Conservation (phyloP, 1,139 yeast species). For the Pichia sp. region DNA sequence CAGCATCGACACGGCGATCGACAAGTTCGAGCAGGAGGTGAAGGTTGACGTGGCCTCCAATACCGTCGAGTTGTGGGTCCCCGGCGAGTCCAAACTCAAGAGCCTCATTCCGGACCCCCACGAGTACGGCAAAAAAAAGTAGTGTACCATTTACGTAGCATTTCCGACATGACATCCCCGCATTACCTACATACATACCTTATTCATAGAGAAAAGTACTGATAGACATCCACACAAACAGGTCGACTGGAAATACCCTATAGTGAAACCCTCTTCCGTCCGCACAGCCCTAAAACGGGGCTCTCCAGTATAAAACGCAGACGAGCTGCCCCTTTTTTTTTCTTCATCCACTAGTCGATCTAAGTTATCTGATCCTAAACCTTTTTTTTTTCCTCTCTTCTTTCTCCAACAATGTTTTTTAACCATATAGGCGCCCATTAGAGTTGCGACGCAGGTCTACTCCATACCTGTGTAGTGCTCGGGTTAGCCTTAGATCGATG, state of each 20-base stretch:
- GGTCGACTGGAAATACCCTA: slow-evolving; percentile 2
- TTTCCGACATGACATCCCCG: neutral
- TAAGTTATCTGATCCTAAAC: neutral
- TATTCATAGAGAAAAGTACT: slow-evolving; percentile 1
- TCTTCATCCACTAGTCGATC: too few species aligned
- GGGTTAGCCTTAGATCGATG: slow-evolving; percentile 78
- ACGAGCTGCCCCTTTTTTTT: neutral
- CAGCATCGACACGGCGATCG: slow-evolving; percentile 47
- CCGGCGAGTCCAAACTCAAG: slow-evolving; percentile 48
- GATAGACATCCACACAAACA: neutral
- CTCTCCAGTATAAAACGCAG: slow-evolving; percentile 15
- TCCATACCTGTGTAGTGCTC: slow-evolving; percentile 71
- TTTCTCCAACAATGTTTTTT: slow-evolving; percentile 64
- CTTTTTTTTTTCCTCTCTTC: slow-evolving; percentile 23
- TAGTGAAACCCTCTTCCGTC: neutral
- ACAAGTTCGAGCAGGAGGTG: slow-evolving; percentile 53
- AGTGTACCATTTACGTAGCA: neutral
- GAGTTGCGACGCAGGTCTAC: slow-evolving; percentile 70
- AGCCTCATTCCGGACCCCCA: slow-evolving; percentile 52
- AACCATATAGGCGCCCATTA: slow-evolving; percentile 76
- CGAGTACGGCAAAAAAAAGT: slow-evolving; percentile 40
- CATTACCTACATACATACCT: neutral
- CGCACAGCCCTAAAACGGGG: neutral
- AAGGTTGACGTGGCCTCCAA: slow-evolving; percentile 52
- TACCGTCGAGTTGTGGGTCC: slow-evolving; percentile 57